A percentile compares a stretch with the other conserved stretches of the same genome.
Conservation (phyloP, 2,329 filamentous ascomycete species). For the Trichoderma pleuroti region DNA sequence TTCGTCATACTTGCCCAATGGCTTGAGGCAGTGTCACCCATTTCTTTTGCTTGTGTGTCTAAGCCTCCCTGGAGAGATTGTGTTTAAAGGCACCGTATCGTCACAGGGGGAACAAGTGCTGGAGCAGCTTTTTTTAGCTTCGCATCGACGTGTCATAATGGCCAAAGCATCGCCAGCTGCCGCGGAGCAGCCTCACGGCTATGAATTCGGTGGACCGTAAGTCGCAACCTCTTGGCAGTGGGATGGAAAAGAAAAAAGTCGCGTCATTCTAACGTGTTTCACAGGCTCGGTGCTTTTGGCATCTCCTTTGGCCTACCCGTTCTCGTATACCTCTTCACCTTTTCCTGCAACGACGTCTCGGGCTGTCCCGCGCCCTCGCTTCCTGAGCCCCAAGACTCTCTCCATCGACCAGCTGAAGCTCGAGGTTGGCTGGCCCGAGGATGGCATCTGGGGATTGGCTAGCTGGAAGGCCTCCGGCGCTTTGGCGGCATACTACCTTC, state of each 20-base stretch:
- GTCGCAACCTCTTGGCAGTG: slow-evolving; percentile 22
- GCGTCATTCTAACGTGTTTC: neutral
- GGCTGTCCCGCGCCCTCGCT: slow-evolving; percentile 84
- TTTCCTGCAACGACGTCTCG: slow-evolving; percentile 87
- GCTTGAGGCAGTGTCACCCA: slow-evolving; percentile 15
- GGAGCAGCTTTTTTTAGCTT: neutral
- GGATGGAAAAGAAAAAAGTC: neutral
- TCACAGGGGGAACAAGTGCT: neutral
- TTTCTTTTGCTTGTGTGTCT: neutral
- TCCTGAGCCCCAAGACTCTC: slow-evolving; percentile 69
- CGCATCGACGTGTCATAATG: slow-evolving; percentile 28
- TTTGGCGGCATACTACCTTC: slow-evolving; percentile 71
- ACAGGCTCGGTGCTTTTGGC: slow-evolving; percentile 68
- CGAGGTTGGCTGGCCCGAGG: slow-evolving; percentile 75
- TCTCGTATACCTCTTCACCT: slow-evolving; percentile 73
- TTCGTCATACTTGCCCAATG: slow-evolving; percentile 9
- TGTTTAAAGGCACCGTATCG: neutral
- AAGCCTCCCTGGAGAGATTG: neutral
- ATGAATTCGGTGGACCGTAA: slow-evolving; percentile 53
- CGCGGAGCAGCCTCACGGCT: slow-evolving; percentile 37
- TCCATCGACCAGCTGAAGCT: slow-evolving; percentile 68
- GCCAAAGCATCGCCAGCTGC: slow-evolving; percentile 26
- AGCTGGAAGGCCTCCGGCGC: slow-evolving; percentile 68
- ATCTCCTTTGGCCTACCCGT: slow-evolving; percentile 80
- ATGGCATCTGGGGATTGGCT: slow-evolving; percentile 67